phyloP scores from a whole-genome alignment of 345 rosid genomes.

The Linum trigynum region DNA sequence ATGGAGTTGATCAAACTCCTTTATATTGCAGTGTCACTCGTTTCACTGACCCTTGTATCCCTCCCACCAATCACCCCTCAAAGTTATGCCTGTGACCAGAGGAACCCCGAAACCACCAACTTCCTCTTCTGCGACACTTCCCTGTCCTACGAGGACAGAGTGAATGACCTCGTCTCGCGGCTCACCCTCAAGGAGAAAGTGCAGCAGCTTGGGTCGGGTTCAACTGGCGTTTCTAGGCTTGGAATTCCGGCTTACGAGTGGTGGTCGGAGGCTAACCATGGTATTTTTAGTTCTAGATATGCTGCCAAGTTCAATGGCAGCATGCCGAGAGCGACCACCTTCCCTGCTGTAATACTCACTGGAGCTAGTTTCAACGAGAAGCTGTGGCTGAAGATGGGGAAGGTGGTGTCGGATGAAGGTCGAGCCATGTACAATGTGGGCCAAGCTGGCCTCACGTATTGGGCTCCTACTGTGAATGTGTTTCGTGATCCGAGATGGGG shows the following conservation, averaged over 20 bases:
- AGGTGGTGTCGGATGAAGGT: neutral
- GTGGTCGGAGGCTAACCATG: conserved; percentile 4
- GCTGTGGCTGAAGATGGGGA: neutral
- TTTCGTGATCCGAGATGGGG: conserved; percentile 91
- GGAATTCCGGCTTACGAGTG: conserved; percentile 1
- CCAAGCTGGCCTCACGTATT: neutral
- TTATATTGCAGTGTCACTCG: neutral
- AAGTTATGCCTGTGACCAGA: conserved; percentile 34
- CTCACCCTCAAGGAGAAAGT: conserved; percentile 49
- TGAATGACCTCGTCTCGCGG: conserved; percentile 37
- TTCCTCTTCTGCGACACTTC: conserved; percentile 38
- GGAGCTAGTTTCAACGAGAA: neutral
- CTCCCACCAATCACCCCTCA: conserved; percentile 18
- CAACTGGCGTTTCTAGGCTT: neutral
- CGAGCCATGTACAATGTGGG: conserved; percentile 3
- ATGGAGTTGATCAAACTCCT: neutral
- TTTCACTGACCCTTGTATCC: conserved; percentile 13
- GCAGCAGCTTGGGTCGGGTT: neutral
- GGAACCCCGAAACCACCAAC: conserved; percentile 21
- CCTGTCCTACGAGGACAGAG: conserved; percentile 36
- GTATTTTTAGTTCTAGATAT: neutral
- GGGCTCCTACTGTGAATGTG: conserved; percentile 52
- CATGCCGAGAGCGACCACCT: neutral
- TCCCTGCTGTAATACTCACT: neutral
- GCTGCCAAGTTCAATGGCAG: neutral